Conservation (phyloP, 257 asterid species). For the Solanum chiquidenum region DNA sequence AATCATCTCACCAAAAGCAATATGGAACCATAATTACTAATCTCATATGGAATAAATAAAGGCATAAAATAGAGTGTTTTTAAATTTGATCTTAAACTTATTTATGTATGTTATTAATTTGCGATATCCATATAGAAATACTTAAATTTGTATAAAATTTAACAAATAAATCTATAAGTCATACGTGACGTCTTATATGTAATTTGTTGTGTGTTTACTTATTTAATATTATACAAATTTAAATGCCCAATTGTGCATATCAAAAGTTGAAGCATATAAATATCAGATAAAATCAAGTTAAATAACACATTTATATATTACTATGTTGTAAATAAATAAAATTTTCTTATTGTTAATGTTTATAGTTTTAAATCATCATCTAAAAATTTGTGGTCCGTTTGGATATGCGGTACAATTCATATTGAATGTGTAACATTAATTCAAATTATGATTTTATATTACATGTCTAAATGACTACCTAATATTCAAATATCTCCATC, state of each 20-base stretch:
- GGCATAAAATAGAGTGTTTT: not conserved
- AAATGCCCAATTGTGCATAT: not conserved
- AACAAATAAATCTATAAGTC: not conserved
- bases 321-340: not conserved
- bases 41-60: not conserved
- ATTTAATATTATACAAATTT: no score
- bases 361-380: not conserved
- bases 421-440: not conserved
- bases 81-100: no score
- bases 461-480: not conserved
- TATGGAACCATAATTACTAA: not conserved
- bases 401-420: not conserved
- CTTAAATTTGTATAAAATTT: no score
- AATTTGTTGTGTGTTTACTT: no score
- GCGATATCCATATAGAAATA: rapidly evolving
- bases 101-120: no score
- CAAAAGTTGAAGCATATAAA: not conserved
- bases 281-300: no score
- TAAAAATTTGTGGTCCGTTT: not conserved
- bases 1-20: not conserved
- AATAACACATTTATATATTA: no score
- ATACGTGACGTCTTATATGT: no score
- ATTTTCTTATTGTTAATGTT: not conserved
- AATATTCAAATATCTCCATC: not conserved
- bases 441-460: not conserved